Percentiles rank a stretch among this genome's conserved stretches.
Conservation (phyloP, 257 asterid genomes). For the Ehretia macrophylla region DNA sequence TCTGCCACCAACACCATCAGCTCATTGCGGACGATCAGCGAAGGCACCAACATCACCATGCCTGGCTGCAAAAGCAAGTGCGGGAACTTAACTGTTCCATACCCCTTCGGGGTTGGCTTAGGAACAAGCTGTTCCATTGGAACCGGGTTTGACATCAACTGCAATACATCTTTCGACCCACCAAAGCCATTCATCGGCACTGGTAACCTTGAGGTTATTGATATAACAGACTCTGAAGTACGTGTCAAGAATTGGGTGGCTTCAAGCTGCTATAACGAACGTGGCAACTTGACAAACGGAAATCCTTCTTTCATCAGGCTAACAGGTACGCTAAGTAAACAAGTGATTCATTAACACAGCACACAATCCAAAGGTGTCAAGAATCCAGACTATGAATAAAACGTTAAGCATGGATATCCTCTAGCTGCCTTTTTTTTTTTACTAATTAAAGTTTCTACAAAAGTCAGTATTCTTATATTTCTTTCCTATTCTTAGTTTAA, state of each 20-base stretch:
- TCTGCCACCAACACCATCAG: background rate
- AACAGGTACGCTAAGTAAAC: background rate
- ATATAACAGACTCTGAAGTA: slow-evolving; percentile 8
- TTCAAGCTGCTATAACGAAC: slow-evolving; percentile 4
- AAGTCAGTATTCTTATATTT: no score
- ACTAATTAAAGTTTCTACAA: no score
- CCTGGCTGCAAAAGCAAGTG: slow-evolving; percentile 40
- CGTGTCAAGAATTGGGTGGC: slow-evolving; percentile 3
- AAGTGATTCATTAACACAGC: no score
- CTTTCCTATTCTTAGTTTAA: no score
- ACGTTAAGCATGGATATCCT: no score
- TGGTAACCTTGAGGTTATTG: slow-evolving; percentile 1
- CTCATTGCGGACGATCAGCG: background rate
- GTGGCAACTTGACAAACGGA: background rate
- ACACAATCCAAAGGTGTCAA: no score
- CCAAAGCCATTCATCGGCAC: slow-evolving; percentile 1
- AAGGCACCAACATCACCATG: slow-evolving; percentile 15
- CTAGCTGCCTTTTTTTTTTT: no score
- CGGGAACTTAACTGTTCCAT: slow-evolving; percentile 44
- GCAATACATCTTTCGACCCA: slow-evolving; percentile 25
- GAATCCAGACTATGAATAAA: no score
- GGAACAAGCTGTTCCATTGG: slow-evolving; percentile 29
- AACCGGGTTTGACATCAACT: slow-evolving; percentile 30
- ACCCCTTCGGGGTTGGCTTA: slow-evolving; percentile 43
- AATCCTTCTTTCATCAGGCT: background rate